Evolutionary conservation across 2,329 filamentous ascomycete species (phyloP).

Genomic region (Ploettnerulaceae sp.): DNA sequence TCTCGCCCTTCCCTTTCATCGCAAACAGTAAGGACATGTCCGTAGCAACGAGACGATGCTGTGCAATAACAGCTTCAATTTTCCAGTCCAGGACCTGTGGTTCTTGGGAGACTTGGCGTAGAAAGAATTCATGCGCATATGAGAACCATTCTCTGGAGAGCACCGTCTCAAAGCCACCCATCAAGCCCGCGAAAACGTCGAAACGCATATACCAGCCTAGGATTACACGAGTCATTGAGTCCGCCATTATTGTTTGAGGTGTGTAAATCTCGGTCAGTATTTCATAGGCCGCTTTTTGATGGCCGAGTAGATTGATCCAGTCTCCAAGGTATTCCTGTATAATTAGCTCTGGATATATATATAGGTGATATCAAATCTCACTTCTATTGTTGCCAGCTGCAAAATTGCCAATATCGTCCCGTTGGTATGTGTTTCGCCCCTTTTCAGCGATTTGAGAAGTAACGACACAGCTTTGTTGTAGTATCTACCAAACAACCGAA

Average conservation of each 20-base stretch:
- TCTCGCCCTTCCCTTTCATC: slow-evolving; percentile 57
- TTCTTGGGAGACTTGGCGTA: slow-evolving; percentile 50
- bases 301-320: slow-evolving; percentile 88
- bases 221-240: slow-evolving; percentile 65
- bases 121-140: slow-evolving; percentile 48
- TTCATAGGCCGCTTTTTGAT: slow-evolving; percentile 83
- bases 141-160: slow-evolving; percentile 75
- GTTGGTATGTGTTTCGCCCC: slow-evolving; percentile 64
- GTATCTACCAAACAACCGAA: slow-evolving; percentile 35
- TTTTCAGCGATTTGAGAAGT: slow-evolving; percentile 66
- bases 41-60: slow-evolving; percentile 67
- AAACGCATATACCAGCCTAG: slow-evolving; percentile 89
- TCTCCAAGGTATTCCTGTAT: slow-evolving; percentile 88
- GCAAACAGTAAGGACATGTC: slow-evolving; percentile 78
- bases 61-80: slow-evolving; percentile 61
- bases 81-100: slow-evolving; percentile 61
- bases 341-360: not conserved
- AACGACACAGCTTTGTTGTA: slow-evolving; percentile 84
- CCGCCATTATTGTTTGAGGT: slow-evolving; percentile 67
- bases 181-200: slow-evolving; percentile 77
- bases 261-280: slow-evolving; percentile 76
- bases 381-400: slow-evolving; percentile 90
- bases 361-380: slow-evolving; percentile 37
- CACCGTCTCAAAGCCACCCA: slow-evolving; percentile 71
- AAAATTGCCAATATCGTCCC: slow-evolving; percentile 81